Conservation (phyloP, 352 stramenopile species). For the Phytophthora aleatoria region DNA sequence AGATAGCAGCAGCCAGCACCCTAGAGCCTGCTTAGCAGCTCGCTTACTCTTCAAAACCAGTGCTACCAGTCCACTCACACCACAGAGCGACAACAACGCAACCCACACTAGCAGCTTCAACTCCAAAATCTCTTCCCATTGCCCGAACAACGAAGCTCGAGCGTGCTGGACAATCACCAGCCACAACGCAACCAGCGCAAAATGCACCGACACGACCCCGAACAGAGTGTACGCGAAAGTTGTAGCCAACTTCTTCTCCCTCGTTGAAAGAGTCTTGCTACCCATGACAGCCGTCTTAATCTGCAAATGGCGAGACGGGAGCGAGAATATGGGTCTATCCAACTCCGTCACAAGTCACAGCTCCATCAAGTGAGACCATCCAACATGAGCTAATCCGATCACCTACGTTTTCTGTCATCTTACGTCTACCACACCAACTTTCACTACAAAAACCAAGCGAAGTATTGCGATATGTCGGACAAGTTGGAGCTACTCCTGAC, state of each 20-base stretch:
- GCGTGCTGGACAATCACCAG: conserved; percentile 12
- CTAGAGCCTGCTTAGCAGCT: conserved; percentile 9
- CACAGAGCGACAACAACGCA: conserved; percentile 11
- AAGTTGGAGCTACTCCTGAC: conserved; percentile 40
- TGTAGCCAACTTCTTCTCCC: conserved; percentile 5
- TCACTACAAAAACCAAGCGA: not conserved
- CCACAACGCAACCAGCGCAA: conserved; percentile 17
- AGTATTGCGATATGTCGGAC: conserved; percentile 6
- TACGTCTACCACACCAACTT: not conserved
- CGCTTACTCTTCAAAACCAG: conserved; percentile 1
- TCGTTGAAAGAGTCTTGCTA: not conserved
- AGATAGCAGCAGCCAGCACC: conserved; percentile 14
- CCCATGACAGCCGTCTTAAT: not conserved
- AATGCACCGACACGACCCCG: conserved; percentile 20
- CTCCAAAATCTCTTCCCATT: conserved; percentile 12
- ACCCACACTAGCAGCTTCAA: conserved; percentile 13
- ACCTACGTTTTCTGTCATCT: not conserved
- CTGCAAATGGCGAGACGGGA: not conserved
- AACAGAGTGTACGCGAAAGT: conserved; percentile 9
- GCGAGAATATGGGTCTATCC: not conserved
- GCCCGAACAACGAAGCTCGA: conserved; percentile 18
- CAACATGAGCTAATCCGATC: no score
- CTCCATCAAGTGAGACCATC: not conserved
- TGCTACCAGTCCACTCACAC: conserved; percentile 12
- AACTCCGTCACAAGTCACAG: not conserved